Base-by-base conservation (phyloP, 2,329 filamentous ascomycete genomes). In the Leptosphaerulina australis region DNA sequence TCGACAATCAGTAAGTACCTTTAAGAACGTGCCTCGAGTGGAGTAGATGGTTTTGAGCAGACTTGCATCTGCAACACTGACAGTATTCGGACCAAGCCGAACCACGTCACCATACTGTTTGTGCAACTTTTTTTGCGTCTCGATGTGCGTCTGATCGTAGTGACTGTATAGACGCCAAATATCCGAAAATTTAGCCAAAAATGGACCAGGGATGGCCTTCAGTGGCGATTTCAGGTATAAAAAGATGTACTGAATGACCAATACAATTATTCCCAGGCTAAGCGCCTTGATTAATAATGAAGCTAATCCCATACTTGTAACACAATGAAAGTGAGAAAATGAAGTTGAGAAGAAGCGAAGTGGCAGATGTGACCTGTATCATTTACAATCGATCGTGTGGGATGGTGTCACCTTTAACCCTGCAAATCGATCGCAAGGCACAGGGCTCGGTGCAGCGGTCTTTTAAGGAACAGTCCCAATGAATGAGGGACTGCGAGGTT, bases 31-130 rank as follows among this genome's bases (percentile, higher is more conserved):
- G 26, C 65, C 67, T 41, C 66, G 58, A 14, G 62, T 68, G 7
- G 62, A 63, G 55, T 71, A 71, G 41, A 71, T 68, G 0, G 56
- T 64, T 57, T 69, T 69, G 50, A 70, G 57, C n/a, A 68, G 56
- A 35, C 45, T 50, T 5, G 62, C 53, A 48, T 71, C 66, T 9
- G 60, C 59, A 30, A 71, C 22, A 44, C 65, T 67, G 44, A 71
- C 64, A 15, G 59, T 61, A 22, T 64, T 69, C 10, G 67, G 66
- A 2, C 67, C 67, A 26, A 70, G 45, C 7, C 63, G 59, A 15
- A 71, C 67, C 8, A 63, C 50, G 41, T 66, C 56, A 37, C 67
- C 67, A 31, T 69, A 62, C 37, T 64, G 59, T 24, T 60, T 53
- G 34, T 70, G 68, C n/a, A 70, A 57, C 14, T 52, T 54, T 35